Evolutionary conservation across 805 yeast species (phyloP).

Genomic region (Candida caryicola): DNA sequence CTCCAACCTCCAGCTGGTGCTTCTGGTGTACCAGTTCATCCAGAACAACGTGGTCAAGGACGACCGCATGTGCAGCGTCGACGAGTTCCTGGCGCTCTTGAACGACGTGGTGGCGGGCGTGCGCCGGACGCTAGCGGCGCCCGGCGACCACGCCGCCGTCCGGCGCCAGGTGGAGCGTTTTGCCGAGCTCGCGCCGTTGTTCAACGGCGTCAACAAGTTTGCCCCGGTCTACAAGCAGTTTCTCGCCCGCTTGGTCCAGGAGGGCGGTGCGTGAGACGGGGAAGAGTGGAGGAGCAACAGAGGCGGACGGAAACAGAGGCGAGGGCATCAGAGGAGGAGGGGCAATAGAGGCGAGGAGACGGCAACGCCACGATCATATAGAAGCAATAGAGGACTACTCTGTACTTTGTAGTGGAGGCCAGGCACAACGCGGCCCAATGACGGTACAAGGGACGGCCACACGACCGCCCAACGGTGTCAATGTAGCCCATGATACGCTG

Average conservation of each 20-base stretch:
- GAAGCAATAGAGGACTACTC: too few relatives aligned
- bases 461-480: too few relatives aligned
- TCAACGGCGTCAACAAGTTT: slow-evolving; percentile 51
- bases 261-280: too few relatives aligned
- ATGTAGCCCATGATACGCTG: too few relatives aligned
- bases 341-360: too few relatives aligned
- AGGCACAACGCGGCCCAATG: too few relatives aligned
- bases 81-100: slow-evolving; percentile 13
- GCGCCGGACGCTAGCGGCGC: slow-evolving; percentile 27
- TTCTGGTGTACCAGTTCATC: slow-evolving; percentile 39
- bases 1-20: slow-evolving; percentile 44
- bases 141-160: slow-evolving; percentile 32
- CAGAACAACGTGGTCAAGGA: slow-evolving; percentile 3
- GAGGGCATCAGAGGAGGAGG: too few relatives aligned
- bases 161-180: slow-evolving; percentile 46
- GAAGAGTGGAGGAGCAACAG: too few relatives aligned
- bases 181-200: slow-evolving; percentile 48
- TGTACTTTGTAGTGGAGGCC: too few relatives aligned
- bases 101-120: slow-evolving; percentile 46
- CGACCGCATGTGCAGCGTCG: slow-evolving; percentile 10
- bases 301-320: too few relatives aligned
- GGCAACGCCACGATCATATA: too few relatives aligned
- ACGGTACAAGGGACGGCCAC: too few relatives aligned
- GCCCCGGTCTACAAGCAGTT: slow-evolving; percentile 50
- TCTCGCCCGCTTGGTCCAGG: slow-evolving; percentile 43